phyloP scores from a whole-genome alignment of 257 asterid genomes.

The Plantago major region DNA sequence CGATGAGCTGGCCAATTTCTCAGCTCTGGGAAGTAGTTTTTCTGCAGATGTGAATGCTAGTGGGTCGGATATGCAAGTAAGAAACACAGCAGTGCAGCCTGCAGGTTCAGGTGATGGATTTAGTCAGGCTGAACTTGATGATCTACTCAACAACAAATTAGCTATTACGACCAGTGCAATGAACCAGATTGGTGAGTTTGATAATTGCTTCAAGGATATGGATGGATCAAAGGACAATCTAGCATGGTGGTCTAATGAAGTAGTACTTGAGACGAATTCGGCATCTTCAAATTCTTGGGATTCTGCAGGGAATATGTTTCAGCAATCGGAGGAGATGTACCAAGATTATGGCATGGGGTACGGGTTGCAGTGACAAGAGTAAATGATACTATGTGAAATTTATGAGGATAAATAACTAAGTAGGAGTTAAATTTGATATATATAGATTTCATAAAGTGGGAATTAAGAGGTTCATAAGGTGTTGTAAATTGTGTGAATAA shows the following conservation, averaged over 20 bases:
- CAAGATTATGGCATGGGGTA: conserved; percentile 45
- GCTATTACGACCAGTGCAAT: conserved; percentile 22
- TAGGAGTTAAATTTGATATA: conserved; percentile 8
- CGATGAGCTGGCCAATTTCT: conserved; percentile 15
- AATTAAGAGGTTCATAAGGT: background rate
- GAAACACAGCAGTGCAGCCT: conserved; percentile 20
- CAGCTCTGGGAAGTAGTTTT: conserved; percentile 29
- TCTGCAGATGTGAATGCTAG: background rate
- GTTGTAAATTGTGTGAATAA: conserved; percentile 15
- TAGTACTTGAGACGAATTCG: conserved; percentile 40
- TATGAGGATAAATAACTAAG: background rate
- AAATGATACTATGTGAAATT: background rate
- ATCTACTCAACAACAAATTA: conserved; percentile 28
- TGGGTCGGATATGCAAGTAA: conserved; percentile 9
- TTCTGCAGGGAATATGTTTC: conserved; percentile 33
- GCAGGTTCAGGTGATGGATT: conserved; percentile 24
- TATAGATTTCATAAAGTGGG: conserved; percentile 4
- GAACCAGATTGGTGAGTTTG: conserved; percentile 30
- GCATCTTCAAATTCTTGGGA: conserved; percentile 57
- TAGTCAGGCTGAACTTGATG: conserved; percentile 51
- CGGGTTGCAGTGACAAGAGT: conserved; percentile 28
- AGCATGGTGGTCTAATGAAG: conserved; percentile 67
- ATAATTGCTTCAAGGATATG: conserved; percentile 44
- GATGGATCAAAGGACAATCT: conserved; percentile 32
- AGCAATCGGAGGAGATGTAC: conserved; percentile 44